Conservation (phyloP, 768 basidiomycete genomes). For the Pleurotus platypus region DNA sequence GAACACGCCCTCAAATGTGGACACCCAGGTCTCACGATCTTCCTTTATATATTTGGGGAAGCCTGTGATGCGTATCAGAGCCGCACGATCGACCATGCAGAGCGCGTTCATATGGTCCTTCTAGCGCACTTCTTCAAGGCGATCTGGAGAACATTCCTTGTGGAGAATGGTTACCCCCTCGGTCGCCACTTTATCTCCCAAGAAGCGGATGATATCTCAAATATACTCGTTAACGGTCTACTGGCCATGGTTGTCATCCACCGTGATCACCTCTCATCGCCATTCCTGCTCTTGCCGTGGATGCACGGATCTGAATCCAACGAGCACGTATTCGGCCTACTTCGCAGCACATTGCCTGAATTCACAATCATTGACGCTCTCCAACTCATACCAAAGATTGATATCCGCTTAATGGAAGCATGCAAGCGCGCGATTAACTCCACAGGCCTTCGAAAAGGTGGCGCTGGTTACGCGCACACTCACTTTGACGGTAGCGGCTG, state of each 20-base stretch:
- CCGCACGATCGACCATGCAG: constrained; percentile 17
- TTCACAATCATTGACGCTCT: constrained; percentile 29
- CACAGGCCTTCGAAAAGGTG: constrained; percentile 15
- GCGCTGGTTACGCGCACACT: constrained; percentile 23
- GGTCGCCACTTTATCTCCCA: constrained; percentile 26
- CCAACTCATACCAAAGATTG: constrained; percentile 23
- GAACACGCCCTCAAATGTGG: constrained; percentile 10
- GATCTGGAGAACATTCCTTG: constrained; percentile 23
- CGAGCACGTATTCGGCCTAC: constrained; percentile 31
- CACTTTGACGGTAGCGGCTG: constrained; percentile 17
- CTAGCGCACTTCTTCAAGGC: constrained; percentile 24
- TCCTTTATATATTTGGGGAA: constrained; percentile 36
- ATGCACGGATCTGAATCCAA: constrained; percentile 23
- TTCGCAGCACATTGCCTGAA: constrained; percentile 25
- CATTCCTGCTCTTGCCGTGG: constrained; percentile 27
- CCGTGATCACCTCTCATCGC: constrained; percentile 22
- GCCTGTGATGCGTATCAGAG: constrained; percentile 34
- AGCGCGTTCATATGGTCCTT: constrained; percentile 26
- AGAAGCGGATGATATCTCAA: constrained; percentile 25
- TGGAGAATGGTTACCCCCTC: constrained; percentile 15
- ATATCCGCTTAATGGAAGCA: constrained; percentile 19
- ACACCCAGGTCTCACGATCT: constrained; percentile 22
- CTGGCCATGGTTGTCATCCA: constrained; percentile 14
- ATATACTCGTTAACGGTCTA: constrained; percentile 25
- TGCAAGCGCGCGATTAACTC: constrained; percentile 9